Evolutionary conservation across 2,329 filamentous ascomycete species (phyloP), one percentile per base, ranked within the genome.

Genomic region (Daldinia sp.): DNA sequence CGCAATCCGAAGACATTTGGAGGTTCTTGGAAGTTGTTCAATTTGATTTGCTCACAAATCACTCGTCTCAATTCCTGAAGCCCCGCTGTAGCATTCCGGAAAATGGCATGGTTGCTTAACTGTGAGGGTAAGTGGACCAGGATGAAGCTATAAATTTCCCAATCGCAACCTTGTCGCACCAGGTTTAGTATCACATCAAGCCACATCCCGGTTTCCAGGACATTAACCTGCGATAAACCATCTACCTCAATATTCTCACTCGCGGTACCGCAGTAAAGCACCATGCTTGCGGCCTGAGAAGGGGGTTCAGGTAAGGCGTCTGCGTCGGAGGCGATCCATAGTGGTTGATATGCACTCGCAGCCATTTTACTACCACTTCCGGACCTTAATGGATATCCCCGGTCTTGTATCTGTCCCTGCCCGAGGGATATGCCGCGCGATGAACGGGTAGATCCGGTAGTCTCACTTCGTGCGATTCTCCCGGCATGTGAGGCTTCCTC

Each of bases 131-230:
- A 80, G 75, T 97, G 92, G 4, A 93, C 91, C 27, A 99, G 81
- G 15, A 94, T 85, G 74, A 94, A 97, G 76, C 92, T 94, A 80
- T 96, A 97, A 1, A 96, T 82, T 74, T 98, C 93, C 94, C 94
- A 98, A 64, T 95, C 90, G 48, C 87, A 86, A 37, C 90, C 90
- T 57, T 88, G 84, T 67, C 90, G 87, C 41, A 96, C 79, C n/a
- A 95, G 79, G n/a, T 83, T 82, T 23, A 92, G 85, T 34, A 96
- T 82, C 9, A 88, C 83, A 66, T 94, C 90, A n/a, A 96, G 82
- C 91, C 93, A 97, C 37, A 83, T 77, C 11, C 83, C 82, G 47
- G 90, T 83, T 55, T 87, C 84, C 55, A 93, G 78, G 6, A 83
- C 77, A n/a, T 78, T 58, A 76, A 77, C 30, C 61, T 68, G 69